A percentile compares a stretch with the other conserved stretches of the same genome.
These are phyloP conservation scores for Euphrasia confusa DNA, from an alignment of 257 asterid genomes.

Conservation along the genomic window DNA sequence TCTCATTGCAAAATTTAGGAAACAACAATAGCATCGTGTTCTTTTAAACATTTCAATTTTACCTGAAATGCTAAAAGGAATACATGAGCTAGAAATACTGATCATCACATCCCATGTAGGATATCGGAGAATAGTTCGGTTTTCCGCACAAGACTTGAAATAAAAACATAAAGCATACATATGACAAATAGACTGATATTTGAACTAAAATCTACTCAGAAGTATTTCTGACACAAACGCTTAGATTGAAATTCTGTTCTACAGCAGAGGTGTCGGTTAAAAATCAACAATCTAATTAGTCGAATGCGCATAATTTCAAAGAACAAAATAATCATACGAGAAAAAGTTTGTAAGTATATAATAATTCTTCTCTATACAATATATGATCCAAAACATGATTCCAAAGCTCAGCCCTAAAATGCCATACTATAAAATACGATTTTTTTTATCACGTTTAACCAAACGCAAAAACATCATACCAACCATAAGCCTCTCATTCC, in stretches of 20 bases:
- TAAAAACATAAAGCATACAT: neutral
- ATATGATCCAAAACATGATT: conserved; percentile 19
- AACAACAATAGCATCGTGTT: neutral
- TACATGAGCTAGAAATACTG: neutral
- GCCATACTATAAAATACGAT: no score
- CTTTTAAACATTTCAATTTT: neutral
- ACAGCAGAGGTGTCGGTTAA: neutral
- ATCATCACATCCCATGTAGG: neutral
- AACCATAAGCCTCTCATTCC: conserved; percentile 36
- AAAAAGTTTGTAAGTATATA: neutral
- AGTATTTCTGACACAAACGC: neutral
- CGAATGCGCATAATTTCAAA: neutral
- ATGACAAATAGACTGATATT: neutral
- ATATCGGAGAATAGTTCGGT: neutral
- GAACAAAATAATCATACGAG: neutral
- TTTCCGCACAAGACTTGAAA: neutral
- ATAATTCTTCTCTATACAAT: conserved; percentile 3
- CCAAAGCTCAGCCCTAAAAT: conserved; percentile 15
- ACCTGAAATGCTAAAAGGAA: neutral
- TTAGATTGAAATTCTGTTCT: neutral
- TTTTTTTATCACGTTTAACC: conserved; percentile 10
- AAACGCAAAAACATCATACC: conserved; percentile 13
- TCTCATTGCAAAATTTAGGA: neutral
- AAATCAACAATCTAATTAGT: neutral
- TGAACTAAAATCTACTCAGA: neutral